Base-by-base conservation (phyloP, 305 asterid genomes). In the Ilex paraguariensis region DNA sequence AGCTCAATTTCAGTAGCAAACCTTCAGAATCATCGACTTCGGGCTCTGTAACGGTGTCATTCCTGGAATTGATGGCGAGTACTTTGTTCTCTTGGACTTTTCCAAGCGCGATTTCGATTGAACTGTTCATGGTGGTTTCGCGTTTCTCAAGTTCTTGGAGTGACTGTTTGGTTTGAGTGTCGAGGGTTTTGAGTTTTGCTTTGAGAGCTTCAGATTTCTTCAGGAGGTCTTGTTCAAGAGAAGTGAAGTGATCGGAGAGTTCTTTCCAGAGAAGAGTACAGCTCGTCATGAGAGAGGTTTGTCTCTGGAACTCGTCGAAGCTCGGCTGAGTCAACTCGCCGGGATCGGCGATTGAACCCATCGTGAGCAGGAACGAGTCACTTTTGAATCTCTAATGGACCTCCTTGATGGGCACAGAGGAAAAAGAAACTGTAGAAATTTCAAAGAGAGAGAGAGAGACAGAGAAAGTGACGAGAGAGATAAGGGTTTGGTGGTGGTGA, bases 261-360 rank as follows among this genome's bases (percentile, higher is more conserved):
- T 92, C 98, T 59, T 89, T 92, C 98, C 98, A 92, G 44, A 92
- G 95, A 31, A 92, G 94, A 3, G 98, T 92, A 71, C 98, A 92
- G 81, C 95, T 87, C 10, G 98, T 92, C 98, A 92, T 92, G 50
- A 89, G 79, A 33, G 98, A 92, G 17, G 98, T 76, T 74, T 92
- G 98, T 62, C 96, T 84, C 84, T 90, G 97, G 68, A 92, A 92
- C 55, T 92, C 97, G 65, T 92, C 98, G 77, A 89, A 87, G 65
- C 95, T 82, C 84, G 96, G 81, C 54, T 72, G 82, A 75, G 81
- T 64, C 66, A 79, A 64, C 73, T 82, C 98, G 84, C 91, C 90
- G 52, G 95, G 94, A 83, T 86, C 95, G 87, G 91, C 90, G 73
- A 84, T 83, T 70, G 96, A 86, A 78, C 83, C 90, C 98, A 91